Percentiles rank a stretch among this genome's conserved stretches.
These are phyloP conservation scores for Apiospora sp. DNA, from an alignment of 2,329 filamentous ascomycete species.

Conservation along the genomic window DNA sequence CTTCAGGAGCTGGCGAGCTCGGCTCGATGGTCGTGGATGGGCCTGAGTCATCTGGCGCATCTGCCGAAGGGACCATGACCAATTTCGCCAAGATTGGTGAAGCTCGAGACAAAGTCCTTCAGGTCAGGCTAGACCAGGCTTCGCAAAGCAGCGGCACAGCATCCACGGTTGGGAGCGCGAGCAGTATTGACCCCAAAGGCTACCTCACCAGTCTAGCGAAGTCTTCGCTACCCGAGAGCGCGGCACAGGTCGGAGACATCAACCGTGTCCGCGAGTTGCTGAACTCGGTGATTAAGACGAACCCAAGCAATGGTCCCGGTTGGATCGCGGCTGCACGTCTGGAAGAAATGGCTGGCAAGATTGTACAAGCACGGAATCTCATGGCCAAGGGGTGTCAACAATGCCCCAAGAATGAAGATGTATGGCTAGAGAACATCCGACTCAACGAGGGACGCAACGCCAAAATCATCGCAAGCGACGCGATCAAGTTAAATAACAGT, in stretches of 20 bases:
- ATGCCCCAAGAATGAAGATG: slow-evolving; percentile 93
- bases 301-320: slow-evolving; percentile 90
- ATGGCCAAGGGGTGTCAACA: slow-evolving; percentile 89
- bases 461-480: slow-evolving; percentile 92
- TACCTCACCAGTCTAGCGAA: slow-evolving; percentile 93
- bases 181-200: slow-evolving; percentile 92
- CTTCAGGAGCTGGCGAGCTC: slow-evolving; percentile 80
- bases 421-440: slow-evolving; percentile 95
- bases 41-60: slow-evolving; percentile 54
- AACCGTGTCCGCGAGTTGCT: slow-evolving; percentile 90
- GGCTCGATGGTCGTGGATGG: slow-evolving; percentile 91
- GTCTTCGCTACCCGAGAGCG: slow-evolving; percentile 78
- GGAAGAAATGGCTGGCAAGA: slow-evolving; percentile 92
- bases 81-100: slow-evolving; percentile 98
- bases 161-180: slow-evolving; percentile 80
- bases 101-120: slow-evolving; percentile 92
- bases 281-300: slow-evolving; percentile 97
- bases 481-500: slow-evolving; percentile 88
- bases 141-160: slow-evolving; percentile 69
- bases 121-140: slow-evolving; percentile 92
- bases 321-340: slow-evolving; percentile 95
- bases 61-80: slow-evolving; percentile 88
- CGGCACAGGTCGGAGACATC: slow-evolving; percentile 90
- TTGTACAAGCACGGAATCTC: slow-evolving; percentile 85
- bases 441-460: slow-evolving; percentile 92